Base-by-base conservation (phyloP, 192 early-diverging fungal species). In the Lobulomyces angularis region DNA sequence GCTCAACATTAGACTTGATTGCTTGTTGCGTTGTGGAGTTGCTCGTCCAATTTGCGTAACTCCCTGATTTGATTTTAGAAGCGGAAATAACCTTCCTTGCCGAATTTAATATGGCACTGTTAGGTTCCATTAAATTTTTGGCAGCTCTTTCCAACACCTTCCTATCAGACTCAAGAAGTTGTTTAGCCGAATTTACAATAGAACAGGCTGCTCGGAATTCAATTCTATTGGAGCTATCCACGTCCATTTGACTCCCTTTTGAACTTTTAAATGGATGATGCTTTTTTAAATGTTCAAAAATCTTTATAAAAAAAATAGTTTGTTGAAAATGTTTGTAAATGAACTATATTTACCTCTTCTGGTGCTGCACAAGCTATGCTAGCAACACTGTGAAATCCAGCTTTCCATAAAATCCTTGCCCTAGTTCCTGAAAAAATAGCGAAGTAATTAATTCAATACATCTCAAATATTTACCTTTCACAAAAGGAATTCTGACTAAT, bases 401-500 rank as follows among this genome's bases (percentile, higher is more conserved):
- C 51, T 12, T 24, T 30, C 8, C 28, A 55, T 3, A 55, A 37
- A 11, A 27, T 7, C n/a, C 53, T 18, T 7, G 53, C 53, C n/a
- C 50, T 19, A 5, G 8, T 27, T 6, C 39, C 45, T 44, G 7
- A 45, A 7, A 19, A 6, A 34, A 7, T 18, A 12, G 14, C 46
- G 50, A 46, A n/a, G 16, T 47, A 17, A 11, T 29, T 35, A 52
- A 9, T 17, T 12, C 11, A n/a, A 47, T 16, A n/a, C 16, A 19
- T 50, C 29, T 11, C 16, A 1, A 49, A 6, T 20, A 19, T 6
- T 6, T 47, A 56, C 52, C 8, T 33, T 62, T 38, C 38, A 59
- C 54, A 14, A 45, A 22, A 8, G 58, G 57, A 16, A 59, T 35
- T 43, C 53, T 29, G 2, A 61, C 37, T 2, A 59, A 33, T 7